Evolutionary conservation across 2,329 filamentous ascomycete species (phyloP).

Genomic region (Fusarium verrucosum): DNA sequence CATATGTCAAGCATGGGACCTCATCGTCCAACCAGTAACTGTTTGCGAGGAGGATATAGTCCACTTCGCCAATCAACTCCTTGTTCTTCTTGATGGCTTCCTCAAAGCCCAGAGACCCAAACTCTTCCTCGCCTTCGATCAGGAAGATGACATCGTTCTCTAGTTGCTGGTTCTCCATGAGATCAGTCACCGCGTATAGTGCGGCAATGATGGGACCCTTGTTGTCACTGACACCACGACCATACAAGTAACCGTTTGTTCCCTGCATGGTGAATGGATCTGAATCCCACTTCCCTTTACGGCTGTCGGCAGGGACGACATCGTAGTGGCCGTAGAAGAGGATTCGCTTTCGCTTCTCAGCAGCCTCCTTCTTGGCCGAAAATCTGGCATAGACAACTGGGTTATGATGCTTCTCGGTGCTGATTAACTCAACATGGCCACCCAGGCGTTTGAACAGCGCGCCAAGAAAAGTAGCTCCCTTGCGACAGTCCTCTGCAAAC

Average conservation of each 20-base stretch:
- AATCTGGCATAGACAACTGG: constrained; percentile 95
- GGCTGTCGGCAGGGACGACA: constrained; percentile 88
- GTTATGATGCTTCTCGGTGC: constrained; percentile 80
- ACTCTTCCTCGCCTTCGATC: constrained; percentile 97
- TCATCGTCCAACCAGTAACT: constrained; percentile 99
- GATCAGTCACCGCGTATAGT: constrained; percentile 89
- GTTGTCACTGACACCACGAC: constrained; percentile 96
- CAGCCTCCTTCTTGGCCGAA: constrained; percentile 73
- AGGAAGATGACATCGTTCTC: constrained; percentile 91
- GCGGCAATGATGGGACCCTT: constrained; percentile 96
- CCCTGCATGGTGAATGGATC: constrained; percentile 93
- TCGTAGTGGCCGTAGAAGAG: constrained; percentile 99
- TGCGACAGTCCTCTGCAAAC: constrained; percentile 89
- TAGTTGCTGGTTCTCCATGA: constrained; percentile 83
- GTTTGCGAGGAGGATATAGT: constrained; percentile 95
- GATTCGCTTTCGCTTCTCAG: constrained; percentile 79
- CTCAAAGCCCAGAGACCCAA: constrained; percentile 89
- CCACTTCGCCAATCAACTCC: constrained; percentile 84
- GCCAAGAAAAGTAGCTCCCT: constrained; percentile 89
- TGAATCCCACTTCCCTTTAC: constrained; percentile 81
- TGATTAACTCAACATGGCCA: constrained; percentile 89
- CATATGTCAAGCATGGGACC: constrained; percentile 94
- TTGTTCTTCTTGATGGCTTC: constrained; percentile 84
- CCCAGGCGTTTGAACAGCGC: constrained; percentile 92
- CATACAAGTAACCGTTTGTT: constrained; percentile 91